These are phyloP conservation scores for Artomyces pyxidatus DNA, from an alignment of 768 basidiomycete species.

Conservation along the genomic window DNA sequence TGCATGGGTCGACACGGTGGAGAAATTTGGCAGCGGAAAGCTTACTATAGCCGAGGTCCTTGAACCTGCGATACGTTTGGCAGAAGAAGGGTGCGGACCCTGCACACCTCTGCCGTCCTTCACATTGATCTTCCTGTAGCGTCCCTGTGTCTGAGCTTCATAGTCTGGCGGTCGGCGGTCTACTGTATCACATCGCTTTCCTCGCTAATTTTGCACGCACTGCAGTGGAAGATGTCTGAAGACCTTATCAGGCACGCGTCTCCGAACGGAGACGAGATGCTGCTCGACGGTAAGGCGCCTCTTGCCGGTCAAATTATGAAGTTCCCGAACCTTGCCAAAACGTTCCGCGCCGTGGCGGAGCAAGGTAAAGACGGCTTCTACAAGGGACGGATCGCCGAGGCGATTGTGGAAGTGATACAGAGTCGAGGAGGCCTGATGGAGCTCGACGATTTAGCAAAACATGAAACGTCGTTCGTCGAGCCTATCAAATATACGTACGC, in stretches of 20 bases:
- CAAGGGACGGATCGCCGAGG: slow-evolving; percentile 83
- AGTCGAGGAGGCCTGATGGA: slow-evolving; percentile 91
- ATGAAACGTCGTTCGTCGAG: slow-evolving; percentile 71
- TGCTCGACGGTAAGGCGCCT: slow-evolving; percentile 77
- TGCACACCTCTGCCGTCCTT: too few species aligned
- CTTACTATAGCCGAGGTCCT: slow-evolving; percentile 63
- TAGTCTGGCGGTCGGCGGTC: slow-evolving; percentile 40
- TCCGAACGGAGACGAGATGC: slow-evolving; percentile 79
- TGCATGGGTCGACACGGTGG: slow-evolving; percentile 89
- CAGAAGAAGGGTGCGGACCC: slow-evolving; percentile 69
- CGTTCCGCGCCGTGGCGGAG: slow-evolving; percentile 71
- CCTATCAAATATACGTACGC: slow-evolving; percentile 90
- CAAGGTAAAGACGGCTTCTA: slow-evolving; percentile 92
- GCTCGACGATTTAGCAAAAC: slow-evolving; percentile 84
- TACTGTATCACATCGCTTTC: slow-evolving; percentile 3
- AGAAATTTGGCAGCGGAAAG: slow-evolving; percentile 73
- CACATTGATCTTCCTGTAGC: slow-evolving; percentile 28
- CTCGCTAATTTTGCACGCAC: background rate
- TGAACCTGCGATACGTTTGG: slow-evolving; percentile 83
- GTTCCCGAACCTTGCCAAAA: slow-evolving; percentile 74
- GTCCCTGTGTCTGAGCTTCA: slow-evolving; percentile 85
- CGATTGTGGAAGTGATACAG: slow-evolving; percentile 79
- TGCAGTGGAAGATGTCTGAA: slow-evolving; percentile 55
- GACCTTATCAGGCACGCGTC: slow-evolving; percentile 74
- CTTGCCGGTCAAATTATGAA: slow-evolving; percentile 77